phyloP scores from a whole-genome alignment of 2,329 filamentous ascomycete species.

The Sporothrix inflata region DNA sequence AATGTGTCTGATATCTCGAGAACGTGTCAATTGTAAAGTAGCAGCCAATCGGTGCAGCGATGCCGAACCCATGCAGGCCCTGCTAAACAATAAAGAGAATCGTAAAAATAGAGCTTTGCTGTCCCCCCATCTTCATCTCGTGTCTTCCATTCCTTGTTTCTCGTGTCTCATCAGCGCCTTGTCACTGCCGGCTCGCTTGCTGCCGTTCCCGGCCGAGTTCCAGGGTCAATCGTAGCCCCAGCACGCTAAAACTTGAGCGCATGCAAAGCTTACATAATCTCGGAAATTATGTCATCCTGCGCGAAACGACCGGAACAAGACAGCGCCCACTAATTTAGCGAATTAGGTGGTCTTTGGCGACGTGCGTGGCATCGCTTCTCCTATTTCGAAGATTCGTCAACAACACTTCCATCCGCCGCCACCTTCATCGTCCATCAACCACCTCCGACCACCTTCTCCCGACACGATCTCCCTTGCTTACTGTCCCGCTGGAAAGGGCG shows the following conservation, averaged over 20 bases:
- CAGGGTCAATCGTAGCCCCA: background rate
- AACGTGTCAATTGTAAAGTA: no score
- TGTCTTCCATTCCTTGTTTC: background rate
- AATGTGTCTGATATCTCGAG: background rate
- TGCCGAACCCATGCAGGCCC: no score
- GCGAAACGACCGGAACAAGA: background rate
- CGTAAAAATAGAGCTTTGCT: background rate
- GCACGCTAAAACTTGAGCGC: background rate
- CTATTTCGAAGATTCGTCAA: constrained; percentile 14
- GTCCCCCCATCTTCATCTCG: no score
- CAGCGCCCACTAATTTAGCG: background rate
- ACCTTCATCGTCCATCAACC: background rate
- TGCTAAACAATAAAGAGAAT: background rate
- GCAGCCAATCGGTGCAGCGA: no score
- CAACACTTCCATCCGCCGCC: background rate
- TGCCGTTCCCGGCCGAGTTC: background rate
- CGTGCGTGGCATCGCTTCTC: constrained; percentile 11
- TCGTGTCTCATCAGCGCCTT: background rate
- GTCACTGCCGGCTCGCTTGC: background rate
- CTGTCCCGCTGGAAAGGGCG: background rate
- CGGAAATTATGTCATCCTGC: constrained; percentile 18
- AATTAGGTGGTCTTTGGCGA: constrained; percentile 17
- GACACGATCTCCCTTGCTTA: background rate
- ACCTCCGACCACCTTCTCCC: background rate
- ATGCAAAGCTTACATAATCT: background rate